Base-by-base conservation (phyloP, 2,329 filamentous ascomycete genomes). In the Rhynchosporium graminicola region DNA sequence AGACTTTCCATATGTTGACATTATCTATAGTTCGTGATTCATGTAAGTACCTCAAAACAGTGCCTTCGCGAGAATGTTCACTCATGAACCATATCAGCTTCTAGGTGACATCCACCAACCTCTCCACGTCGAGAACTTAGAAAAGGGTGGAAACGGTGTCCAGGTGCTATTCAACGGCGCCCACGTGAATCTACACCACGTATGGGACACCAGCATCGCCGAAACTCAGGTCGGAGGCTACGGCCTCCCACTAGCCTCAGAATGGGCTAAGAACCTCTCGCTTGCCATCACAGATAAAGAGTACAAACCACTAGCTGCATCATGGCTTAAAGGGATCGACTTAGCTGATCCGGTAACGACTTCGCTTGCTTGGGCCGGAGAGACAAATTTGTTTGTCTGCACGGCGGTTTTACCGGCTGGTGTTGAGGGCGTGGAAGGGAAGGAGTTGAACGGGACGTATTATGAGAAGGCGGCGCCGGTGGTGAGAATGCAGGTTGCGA, bases 161-260 rank as follows among this genome's bases (percentile, higher is more conserved):
- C 74, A 79, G 13, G 88, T 92, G 1, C 77, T 76, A 15, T 92
- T 87, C 76, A 78, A 85, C 31, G 81, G 80, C 3, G 73, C 75
- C 36, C 74, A 78, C 33, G 80, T 83, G 60, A 92, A 92, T 71
- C 79, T 92, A 47, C 89, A 92, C 71, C 82, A 87, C 62, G 83
- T 91, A 15, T 92, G 89, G 89, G 89, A 92, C 72, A 85, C 82
- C 59, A 83, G 82, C 67, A 91, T 91, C 65, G 81, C 85, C 0
- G 87, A 89, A 76, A 83, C 87, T 71, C 76, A 84, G 70, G 77
- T 88, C 1, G 87, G 87, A 2, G 83, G 80, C n/a, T 83, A 71
- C 74, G 78, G 75, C 74, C 81, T 74, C 0, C 73, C 74, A 4
- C 76, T 80, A 51, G 86, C 85, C 1, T 73, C 77, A 57, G 73